These are phyloP conservation scores for Cenococcum geophilum DNA, from an alignment of 495 filamentous ascomycete genomes.

Conservation along the genomic window DNA sequence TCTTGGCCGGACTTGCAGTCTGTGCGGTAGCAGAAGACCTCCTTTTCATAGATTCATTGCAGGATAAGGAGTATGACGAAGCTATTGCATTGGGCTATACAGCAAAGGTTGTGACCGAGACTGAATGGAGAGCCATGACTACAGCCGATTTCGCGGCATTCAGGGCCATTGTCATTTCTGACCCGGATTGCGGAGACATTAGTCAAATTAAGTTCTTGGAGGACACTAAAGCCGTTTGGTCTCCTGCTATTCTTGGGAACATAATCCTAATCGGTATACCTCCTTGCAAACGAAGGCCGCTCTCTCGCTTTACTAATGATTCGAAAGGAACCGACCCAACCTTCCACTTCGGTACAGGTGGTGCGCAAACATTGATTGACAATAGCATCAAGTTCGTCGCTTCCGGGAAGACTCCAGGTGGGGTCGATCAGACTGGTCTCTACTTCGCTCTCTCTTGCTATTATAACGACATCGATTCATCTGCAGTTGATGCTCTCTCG, in stretches of 20 bases:
- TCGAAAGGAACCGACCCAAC: constrained; percentile 37
- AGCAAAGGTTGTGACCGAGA: constrained; percentile 34
- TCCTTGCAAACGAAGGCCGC: not conserved
- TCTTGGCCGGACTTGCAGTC: constrained; percentile 17
- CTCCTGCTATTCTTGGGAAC: constrained; percentile 40
- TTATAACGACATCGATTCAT: constrained; percentile 29
- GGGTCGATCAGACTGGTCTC: constrained; percentile 35
- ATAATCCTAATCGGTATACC: constrained; percentile 39
- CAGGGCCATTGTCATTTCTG: constrained; percentile 41
- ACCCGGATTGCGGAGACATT: constrained; percentile 26
- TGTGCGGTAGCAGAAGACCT: constrained; percentile 33
- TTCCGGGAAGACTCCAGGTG: constrained; percentile 24
- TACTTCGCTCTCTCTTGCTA: constrained; percentile 41
- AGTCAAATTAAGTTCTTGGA: constrained; percentile 25
- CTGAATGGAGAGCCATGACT: constrained; percentile 36
- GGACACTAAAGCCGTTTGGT: constrained; percentile 36
- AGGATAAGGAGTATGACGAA: constrained; percentile 31
- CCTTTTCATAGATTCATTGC: constrained; percentile 35
- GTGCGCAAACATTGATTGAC: constrained; percentile 39
- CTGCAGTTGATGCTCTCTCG: constrained; percentile 42
- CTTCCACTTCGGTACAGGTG: constrained; percentile 30
- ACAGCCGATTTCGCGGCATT: constrained; percentile 38
- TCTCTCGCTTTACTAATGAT: not conserved
- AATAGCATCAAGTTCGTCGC: constrained; percentile 40
- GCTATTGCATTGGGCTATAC: constrained; percentile 34